These are phyloP conservation scores for Scytalidium sp. DNA, from an alignment of 2,329 filamentous ascomycete genomes.

Conservation along the genomic window DNA sequence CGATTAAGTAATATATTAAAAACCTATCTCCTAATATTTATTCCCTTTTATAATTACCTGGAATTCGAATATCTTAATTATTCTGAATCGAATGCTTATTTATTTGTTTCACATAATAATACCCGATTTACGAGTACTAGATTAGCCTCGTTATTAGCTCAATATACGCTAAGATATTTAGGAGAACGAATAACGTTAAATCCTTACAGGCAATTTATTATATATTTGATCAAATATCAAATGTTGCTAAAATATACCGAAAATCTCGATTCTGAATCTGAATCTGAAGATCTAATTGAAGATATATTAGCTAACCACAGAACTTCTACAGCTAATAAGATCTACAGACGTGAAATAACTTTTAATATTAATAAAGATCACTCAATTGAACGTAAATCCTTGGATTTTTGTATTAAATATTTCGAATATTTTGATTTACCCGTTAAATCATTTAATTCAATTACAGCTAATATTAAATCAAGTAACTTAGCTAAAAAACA, in stretches of 20 bases:
- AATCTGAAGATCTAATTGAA: neutral
- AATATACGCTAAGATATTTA: neutral
- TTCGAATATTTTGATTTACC: neutral
- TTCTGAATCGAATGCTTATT: neutral
- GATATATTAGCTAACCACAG: neutral
- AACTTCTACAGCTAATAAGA: neutral
- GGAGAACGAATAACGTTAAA: neutral
- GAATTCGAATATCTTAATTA: neutral
- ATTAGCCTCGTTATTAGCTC: neutral
- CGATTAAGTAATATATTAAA: no score
- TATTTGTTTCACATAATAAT: neutral
- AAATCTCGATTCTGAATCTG: neutral
- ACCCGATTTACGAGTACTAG: neutral
- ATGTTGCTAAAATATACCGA: neutral
- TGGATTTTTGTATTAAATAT: neutral
- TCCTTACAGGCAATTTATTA: neutral
- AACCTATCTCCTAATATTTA: no score
- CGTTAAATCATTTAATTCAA: neutral
- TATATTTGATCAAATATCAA: neutral
- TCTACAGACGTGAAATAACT: neutral
- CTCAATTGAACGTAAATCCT: neutral
- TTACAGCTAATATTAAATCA: neutral
- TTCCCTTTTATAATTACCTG: no score
- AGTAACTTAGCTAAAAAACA: neutral
- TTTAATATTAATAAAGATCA: neutral